Base-by-base conservation (phyloP, 306 rosid species). In the Glycine soja region DNA sequence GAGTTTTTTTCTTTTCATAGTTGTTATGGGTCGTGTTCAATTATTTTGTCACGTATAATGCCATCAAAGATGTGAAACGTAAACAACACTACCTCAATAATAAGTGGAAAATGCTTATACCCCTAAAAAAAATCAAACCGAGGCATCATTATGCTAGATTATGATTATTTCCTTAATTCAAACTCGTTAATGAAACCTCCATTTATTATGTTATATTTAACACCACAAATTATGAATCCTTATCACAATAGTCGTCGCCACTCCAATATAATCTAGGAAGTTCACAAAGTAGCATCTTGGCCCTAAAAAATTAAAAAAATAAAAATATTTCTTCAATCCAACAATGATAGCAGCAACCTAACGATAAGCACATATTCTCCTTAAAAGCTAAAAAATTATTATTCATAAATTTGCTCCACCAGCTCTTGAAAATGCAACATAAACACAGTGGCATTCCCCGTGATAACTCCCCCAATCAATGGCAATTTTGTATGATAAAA, bases 351-450 rank as follows among this genome's bases (percentile, higher is more conserved):
- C 56, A 70, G 45, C 83, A 57, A 64, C 79, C 74, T 45, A 74
- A 74, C 75, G 71, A 80, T 51, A 50, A 75, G 79, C 76, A 77
- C 80, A 87, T 58, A 81, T 77, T 84, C 80, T 38, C 52, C 54
- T 0, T 2, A 75, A 64, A 64, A 64, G 70, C 47, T 34, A 64
- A 7, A 63, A 30, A 66, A 8, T 9, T 8, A 45, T 43, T 30
- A 59, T 57, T 58, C 57, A 72, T 15, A 67, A 77, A 56, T 59
- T 73, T 50, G 74, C 53, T 65, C 58, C 45, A 83, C 75, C 47
- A 47, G 51, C 42, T 30, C 24, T 13, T 8, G 2, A 10, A 52
- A 42, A 46, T 46, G 38, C 50, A 82, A 10, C 43, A 15, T 68
- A 53, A 18, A 42, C 5, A 59, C 10, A 14, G 75, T 64, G 83